Percentiles rank a stretch among this genome's conserved stretches.
These are phyloP conservation scores for Yarrowia sp. DNA, from an alignment of 805 yeast genomes.

Conservation along the genomic window DNA sequence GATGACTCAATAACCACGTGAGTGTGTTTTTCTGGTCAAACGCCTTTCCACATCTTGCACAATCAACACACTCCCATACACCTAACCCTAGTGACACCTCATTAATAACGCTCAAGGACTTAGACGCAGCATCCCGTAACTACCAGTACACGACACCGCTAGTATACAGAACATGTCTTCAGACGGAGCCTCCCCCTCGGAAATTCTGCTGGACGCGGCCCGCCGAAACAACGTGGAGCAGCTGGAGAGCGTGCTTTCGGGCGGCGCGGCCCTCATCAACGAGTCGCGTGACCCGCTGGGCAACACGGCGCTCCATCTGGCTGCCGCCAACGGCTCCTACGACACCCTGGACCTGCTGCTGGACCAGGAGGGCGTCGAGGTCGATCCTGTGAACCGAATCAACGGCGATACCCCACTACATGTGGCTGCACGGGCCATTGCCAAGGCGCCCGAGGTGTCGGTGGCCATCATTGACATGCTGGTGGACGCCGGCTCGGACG, in stretches of 20 bases:
- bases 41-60: no score
- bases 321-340: slow-evolving; percentile 81
- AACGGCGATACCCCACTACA: slow-evolving; percentile 92
- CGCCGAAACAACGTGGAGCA: slow-evolving; percentile 87
- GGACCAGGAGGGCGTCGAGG: slow-evolving; percentile 89
- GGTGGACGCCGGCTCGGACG: slow-evolving; percentile 91
- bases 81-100: slow-evolving; percentile 35
- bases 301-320: slow-evolving; percentile 80
- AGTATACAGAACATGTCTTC: slow-evolving; percentile 41
- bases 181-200: slow-evolving; percentile 77
- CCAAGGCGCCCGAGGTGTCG: slow-evolving; percentile 70
- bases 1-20: neutral
- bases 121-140: slow-evolving; percentile 8
- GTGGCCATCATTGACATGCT: slow-evolving; percentile 64
- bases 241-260: slow-evolving; percentile 61
- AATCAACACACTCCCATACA: neutral
- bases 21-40: no score
- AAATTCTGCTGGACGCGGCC: slow-evolving; percentile 85
- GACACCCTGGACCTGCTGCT: slow-evolving; percentile 82
- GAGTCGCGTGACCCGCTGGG: slow-evolving; percentile 76
- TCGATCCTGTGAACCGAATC: slow-evolving; percentile 74
- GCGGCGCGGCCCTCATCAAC: slow-evolving; percentile 60
- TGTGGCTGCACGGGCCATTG: slow-evolving; percentile 76
- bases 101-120: slow-evolving; percentile 27
- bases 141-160: neutral